A percentile compares a stretch with the other conserved stretches of the same genome.
phyloP scores from a whole-genome alignment of 495 filamentous ascomycete species.

The Darksidea phi region DNA sequence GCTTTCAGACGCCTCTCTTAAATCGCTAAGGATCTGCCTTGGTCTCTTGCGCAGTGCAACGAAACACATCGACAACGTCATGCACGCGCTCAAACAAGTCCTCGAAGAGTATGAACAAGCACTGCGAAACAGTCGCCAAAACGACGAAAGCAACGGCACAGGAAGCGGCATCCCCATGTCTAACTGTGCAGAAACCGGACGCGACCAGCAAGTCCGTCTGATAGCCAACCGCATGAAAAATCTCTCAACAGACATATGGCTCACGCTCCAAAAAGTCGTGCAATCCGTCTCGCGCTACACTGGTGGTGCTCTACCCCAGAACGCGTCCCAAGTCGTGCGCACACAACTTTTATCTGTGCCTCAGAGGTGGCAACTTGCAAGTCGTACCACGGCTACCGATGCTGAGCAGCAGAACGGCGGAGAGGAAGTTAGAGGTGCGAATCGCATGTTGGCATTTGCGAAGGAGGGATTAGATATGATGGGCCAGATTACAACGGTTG shows the following conservation, averaged over 20 bases:
- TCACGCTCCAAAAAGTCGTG: conserved; percentile 72
- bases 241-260: conserved; percentile 70
- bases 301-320: conserved; percentile 79
- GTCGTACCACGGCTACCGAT: conserved; percentile 43
- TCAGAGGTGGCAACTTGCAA: conserved; percentile 64
- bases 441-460: conserved; percentile 74
- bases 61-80: conserved; percentile 65
- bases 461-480: conserved; percentile 89
- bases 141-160: neutral
- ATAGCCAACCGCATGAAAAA: conserved; percentile 61
- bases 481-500: conserved; percentile 73
- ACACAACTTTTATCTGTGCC: conserved; percentile 77
- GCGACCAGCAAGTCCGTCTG: conserved; percentile 47
- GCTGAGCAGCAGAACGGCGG: conserved; percentile 40
- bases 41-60: conserved; percentile 75
- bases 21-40: conserved; percentile 74
- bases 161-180: conserved; percentile 12
- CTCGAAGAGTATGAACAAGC: conserved; percentile 70
- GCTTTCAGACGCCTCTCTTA: conserved; percentile 79
- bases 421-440: conserved; percentile 54
- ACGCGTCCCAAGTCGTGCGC: conserved; percentile 73
- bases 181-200: conserved; percentile 34
- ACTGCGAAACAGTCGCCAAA: conserved; percentile 28
- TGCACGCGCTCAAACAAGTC: conserved; percentile 64
- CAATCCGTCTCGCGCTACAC: conserved; percentile 79